These are phyloP conservation scores for Leucoagaricus sp. DNA, from an alignment of 1,284 basidiomycete species.

Conservation along the genomic window DNA sequence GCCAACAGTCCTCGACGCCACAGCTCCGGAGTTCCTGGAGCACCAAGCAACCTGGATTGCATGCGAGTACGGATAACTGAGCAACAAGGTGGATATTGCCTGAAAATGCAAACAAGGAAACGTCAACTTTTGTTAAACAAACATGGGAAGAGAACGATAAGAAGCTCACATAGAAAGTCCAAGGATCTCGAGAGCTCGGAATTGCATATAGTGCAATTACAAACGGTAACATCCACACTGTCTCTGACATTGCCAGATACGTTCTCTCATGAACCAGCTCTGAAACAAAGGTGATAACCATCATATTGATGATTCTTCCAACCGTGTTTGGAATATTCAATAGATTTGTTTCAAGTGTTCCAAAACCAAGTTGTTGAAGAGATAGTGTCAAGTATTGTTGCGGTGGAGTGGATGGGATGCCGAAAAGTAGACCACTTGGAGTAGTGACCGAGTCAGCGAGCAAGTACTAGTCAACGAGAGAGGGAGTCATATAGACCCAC, in stretches of 20 bases:
- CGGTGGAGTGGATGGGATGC: constrained; percentile 53
- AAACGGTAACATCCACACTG: constrained; percentile 56
- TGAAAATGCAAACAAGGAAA: too few relatives aligned
- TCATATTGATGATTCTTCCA: constrained; percentile 44
- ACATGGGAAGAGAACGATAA: background rate
- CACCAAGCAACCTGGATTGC: constrained; percentile 51
- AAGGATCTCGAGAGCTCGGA: constrained; percentile 45
- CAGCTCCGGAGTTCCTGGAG: constrained; percentile 57
- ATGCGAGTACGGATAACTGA: constrained; percentile 37
- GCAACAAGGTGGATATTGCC: constrained; percentile 35
- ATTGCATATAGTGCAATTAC: constrained; percentile 50
- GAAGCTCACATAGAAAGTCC: constrained; percentile 50
- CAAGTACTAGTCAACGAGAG: too few relatives aligned
- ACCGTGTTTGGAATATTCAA: constrained; percentile 58
- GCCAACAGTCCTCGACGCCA: constrained; percentile 55
- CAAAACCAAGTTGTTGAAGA: constrained; percentile 61
- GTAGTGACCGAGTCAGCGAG: background rate
- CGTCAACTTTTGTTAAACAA: too few relatives aligned
- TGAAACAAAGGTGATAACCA: constrained; percentile 43
- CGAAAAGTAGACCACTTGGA: constrained; percentile 41
- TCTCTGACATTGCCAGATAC: constrained; percentile 46
- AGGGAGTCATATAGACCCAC: too few relatives aligned
- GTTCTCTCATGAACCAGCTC: constrained; percentile 49
- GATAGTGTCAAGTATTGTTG: constrained; percentile 62
- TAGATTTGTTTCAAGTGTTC: constrained; percentile 61